Conservation (phyloP, 139 green algal genomes). For the Parachlorella kessleri region DNA sequence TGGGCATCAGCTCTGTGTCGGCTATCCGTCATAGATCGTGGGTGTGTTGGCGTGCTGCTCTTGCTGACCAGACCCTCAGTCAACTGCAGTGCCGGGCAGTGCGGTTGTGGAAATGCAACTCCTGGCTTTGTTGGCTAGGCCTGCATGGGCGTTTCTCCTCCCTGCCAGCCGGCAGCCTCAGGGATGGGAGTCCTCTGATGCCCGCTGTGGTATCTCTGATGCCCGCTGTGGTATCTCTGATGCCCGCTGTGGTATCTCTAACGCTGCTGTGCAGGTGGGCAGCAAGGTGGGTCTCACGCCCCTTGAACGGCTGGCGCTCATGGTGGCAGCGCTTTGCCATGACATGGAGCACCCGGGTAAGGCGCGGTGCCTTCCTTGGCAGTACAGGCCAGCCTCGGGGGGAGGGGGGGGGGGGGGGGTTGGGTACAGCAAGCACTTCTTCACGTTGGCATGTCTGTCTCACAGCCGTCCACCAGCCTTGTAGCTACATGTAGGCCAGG, state of each 20-base stretch:
- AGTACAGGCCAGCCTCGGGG: not conserved
- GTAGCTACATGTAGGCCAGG: too few species aligned
- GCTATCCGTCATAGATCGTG: too few species aligned
- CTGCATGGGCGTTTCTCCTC: too few species aligned
- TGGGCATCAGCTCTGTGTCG: too few species aligned
- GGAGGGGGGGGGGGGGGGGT: not conserved
- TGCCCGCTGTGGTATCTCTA: not conserved
- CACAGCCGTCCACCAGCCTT: not conserved
- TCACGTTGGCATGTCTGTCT: not conserved
- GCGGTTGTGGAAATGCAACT: too few species aligned
- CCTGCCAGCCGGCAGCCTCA: too few species aligned
- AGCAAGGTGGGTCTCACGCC: constrained; percentile 38
- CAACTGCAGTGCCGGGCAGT: too few species aligned
- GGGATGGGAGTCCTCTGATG: too few species aligned
- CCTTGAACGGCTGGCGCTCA: constrained; percentile 55
- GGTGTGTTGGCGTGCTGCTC: too few species aligned
- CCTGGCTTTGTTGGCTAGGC: too few species aligned
- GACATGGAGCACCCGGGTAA: constrained; percentile 70
- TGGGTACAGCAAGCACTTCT: not conserved
- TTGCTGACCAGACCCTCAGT: too few species aligned
- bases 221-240: not conserved
- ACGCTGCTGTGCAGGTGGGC: not conserved
- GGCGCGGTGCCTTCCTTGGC: not conserved
- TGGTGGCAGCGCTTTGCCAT: constrained; percentile 66
- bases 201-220: not conserved